phyloP scores from a whole-genome alignment of 2,329 filamentous ascomycete genomes.

The Colletotrichum sp. region DNA sequence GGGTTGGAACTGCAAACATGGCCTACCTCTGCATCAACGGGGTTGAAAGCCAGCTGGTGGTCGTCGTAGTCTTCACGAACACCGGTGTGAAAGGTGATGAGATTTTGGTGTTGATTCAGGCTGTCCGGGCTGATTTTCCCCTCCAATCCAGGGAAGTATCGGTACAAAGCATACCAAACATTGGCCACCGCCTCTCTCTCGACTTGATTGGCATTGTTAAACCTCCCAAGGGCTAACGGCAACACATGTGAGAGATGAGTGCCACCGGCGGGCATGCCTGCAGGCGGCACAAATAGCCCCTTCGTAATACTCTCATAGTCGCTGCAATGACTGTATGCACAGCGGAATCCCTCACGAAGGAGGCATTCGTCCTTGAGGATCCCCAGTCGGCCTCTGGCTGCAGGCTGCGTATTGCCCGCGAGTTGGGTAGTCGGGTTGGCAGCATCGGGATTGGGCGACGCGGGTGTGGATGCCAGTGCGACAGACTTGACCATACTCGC shows the following conservation, averaged over 20 bases:
- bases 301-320: not conserved
- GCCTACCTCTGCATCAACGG: not conserved
- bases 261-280: not conserved
- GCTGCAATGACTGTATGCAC: not conserved
- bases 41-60: not conserved
- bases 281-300: not conserved
- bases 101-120: not conserved
- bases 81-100: not conserved
- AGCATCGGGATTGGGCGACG: not conserved
- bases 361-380: not conserved
- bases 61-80: not conserved
- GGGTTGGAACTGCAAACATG: not conserved
- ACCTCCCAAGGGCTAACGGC: not conserved
- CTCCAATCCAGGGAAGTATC: not conserved
- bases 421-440: not conserved
- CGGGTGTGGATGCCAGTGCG: not conserved
- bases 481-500: not conserved
- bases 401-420: accelerated
- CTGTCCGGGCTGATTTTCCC: not conserved
- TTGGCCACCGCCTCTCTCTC: not conserved
- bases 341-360: not conserved
- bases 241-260: not conserved
- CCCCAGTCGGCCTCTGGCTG: not conserved
- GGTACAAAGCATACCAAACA: not conserved
- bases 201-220: not conserved